A percentile compares a stretch with the other conserved stretches of the same genome.
These are phyloP conservation scores for Leucogyrophana mollusca DNA, from an alignment of 768 basidiomycete species.

Conservation along the genomic window DNA sequence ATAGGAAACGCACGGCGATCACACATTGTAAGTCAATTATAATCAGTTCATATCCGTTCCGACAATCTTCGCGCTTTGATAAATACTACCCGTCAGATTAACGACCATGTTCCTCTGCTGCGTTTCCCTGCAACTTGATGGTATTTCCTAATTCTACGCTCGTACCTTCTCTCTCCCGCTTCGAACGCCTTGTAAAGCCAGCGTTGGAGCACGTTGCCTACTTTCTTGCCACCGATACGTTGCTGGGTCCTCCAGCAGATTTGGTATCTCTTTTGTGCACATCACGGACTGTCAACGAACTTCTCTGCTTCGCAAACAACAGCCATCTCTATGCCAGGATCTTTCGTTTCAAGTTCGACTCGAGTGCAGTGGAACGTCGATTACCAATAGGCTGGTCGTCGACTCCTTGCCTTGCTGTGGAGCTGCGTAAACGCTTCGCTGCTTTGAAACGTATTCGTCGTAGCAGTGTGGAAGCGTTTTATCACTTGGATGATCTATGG, in stretches of 20 bases:
- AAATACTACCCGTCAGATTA: no score
- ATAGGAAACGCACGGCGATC: constrained; percentile 34
- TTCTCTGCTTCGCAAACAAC: constrained; percentile 35
- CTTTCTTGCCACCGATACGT: constrained; percentile 33
- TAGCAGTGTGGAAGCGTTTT: constrained; percentile 12
- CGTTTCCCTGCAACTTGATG: no score
- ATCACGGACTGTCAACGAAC: constrained; percentile 34
- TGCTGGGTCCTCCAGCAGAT: constrained; percentile 43
- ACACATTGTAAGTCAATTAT: constrained; percentile 35
- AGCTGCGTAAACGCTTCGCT: constrained; percentile 42
- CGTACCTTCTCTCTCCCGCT: constrained; percentile 7
- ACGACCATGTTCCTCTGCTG: no score
- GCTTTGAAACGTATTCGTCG: constrained; percentile 42
- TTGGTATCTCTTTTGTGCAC: constrained; percentile 39
- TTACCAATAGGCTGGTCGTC: constrained; percentile 36
- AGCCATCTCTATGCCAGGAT: constrained; percentile 41
- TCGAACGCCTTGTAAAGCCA: constrained; percentile 21
- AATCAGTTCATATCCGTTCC: constrained; percentile 33
- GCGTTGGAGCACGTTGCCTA: constrained; percentile 42
- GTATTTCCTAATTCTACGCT: not conserved
- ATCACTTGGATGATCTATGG: constrained; percentile 46
- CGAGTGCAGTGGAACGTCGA: constrained; percentile 36
- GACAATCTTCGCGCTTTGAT: constrained; percentile 7
- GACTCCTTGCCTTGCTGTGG: constrained; percentile 36
- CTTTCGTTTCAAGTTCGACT: constrained; percentile 47